A percentile compares a stretch with the other conserved stretches of the same genome.
Conservation (phyloP, 495 filamentous ascomycete genomes). For the Podospora comata region DNA sequence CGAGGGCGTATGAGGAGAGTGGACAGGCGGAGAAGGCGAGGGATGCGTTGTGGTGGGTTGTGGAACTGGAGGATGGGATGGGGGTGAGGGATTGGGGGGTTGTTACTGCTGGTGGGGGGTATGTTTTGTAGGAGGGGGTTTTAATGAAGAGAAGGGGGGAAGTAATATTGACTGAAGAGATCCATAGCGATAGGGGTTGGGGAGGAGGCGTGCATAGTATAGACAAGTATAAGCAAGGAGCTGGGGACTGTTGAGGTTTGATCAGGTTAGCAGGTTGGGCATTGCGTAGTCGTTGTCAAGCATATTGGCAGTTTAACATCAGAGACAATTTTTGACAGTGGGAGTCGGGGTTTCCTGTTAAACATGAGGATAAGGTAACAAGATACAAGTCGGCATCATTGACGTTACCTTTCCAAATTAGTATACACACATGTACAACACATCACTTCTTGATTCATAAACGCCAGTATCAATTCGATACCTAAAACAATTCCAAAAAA, state of each 20-base stretch:
- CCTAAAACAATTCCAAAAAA: too few species aligned
- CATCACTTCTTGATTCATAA: too few species aligned
- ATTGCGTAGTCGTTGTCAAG: neutral
- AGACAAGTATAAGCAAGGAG: neutral
- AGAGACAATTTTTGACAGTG: too few species aligned
- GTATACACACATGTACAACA: too few species aligned
- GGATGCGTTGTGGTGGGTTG: conserved; percentile 70
- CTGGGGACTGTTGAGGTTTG: neutral
- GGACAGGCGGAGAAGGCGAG: conserved; percentile 82
- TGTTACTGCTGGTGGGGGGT: conserved; percentile 55
- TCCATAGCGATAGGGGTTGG: neutral
- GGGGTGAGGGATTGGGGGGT: conserved; percentile 59
- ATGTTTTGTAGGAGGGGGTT: conserved; percentile 45
- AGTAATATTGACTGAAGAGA: neutral
- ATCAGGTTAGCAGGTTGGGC: neutral
- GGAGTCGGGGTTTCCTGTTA: too few species aligned
- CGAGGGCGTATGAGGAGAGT: conserved; percentile 78
- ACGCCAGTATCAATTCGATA: too few species aligned
- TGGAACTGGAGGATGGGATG: conserved; percentile 66
- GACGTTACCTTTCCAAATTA: too few species aligned
- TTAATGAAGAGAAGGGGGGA: neutral
- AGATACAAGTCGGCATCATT: too few species aligned
- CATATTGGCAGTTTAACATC: too few species aligned
- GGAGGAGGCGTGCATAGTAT: neutral
- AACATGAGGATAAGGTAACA: too few species aligned